Conservation (phyloP, 2,329 filamentous ascomycete species). For the Drechslera avenae region DNA sequence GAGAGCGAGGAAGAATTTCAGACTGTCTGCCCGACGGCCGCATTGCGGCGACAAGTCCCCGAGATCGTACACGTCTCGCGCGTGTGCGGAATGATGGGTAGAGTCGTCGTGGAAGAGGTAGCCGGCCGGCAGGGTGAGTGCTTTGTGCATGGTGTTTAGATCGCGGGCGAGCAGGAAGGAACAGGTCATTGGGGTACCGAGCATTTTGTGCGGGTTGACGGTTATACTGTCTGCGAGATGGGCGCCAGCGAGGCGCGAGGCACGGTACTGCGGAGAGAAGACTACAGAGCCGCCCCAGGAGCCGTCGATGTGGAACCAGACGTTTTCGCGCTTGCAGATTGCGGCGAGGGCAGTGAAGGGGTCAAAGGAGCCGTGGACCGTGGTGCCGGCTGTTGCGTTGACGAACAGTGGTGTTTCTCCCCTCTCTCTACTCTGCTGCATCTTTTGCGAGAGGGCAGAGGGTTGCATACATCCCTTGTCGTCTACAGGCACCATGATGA, state of each 20-base stretch:
- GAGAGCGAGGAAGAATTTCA: slow-evolving; percentile 90
- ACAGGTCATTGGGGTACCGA: slow-evolving; percentile 88
- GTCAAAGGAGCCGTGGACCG: slow-evolving; percentile 88
- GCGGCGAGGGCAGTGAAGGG: slow-evolving; percentile 72
- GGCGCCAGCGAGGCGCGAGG: slow-evolving; percentile 69
- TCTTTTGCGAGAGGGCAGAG: slow-evolving; percentile 64
- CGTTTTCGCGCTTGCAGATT: slow-evolving; percentile 70
- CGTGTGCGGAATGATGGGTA: slow-evolving; percentile 28
- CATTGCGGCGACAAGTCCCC: slow-evolving; percentile 94
- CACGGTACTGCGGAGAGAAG: slow-evolving; percentile 66
- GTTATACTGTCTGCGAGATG: slow-evolving; percentile 81
- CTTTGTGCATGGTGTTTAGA: slow-evolving; percentile 74
- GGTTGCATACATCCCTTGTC: slow-evolving; percentile 72
- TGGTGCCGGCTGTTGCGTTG: slow-evolving; percentile 94
- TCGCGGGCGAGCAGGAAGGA: slow-evolving; percentile 84
- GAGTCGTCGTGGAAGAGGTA: slow-evolving; percentile 62
- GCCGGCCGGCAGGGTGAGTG: slow-evolving; percentile 84
- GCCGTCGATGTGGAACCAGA: slow-evolving; percentile 94
- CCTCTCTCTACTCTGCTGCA: slow-evolving; percentile 65
- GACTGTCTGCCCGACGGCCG: slow-evolving; percentile 79
- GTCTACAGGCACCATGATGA: slow-evolving; percentile 78
- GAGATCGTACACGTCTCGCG: slow-evolving; percentile 75
- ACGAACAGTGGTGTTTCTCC: slow-evolving; percentile 90
- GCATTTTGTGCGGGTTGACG: slow-evolving; percentile 97
- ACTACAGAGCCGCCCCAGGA: slow-evolving; percentile 87